Evolutionary conservation across 768 basidiomycete species (phyloP), one percentile per base, ranked within the genome.

Genomic region (Leucocoprinus birnbaumii): DNA sequence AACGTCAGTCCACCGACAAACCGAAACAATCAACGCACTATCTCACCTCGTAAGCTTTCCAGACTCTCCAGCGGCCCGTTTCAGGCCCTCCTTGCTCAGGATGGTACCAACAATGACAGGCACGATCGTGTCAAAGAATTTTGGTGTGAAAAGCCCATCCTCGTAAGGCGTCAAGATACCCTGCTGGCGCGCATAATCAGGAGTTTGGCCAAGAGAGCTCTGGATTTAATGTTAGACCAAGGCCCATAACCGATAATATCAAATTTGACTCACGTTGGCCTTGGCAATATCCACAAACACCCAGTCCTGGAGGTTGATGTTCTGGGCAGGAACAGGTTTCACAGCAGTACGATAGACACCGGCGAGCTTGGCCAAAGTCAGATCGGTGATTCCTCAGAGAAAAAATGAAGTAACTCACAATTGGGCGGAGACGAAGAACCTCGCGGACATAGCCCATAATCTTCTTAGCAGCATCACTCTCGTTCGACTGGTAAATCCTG

Each of bases 381-480:
- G 19, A 46, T 41, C 44, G 40, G 1, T 3, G 55, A n/a, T 48
- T 26, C 34, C 24, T 18, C 26, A 18, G 13, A 34, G n/a, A 19
- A 35, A n/a, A 3, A 14, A 58, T 10, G 44, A 48, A 44, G 37
- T 2, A 61, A 51, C 47, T 73, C 72, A 61, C 71, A 63, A 51
- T 42, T 7, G 54, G 75, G 70, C 22, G 73, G 74, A 61, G 57
- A 76, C 77, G 63, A 46, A 85, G 66, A 13, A 82, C 83, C 55
- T 76, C 75, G 54, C 71, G 68, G 18, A 82, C 69, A 59, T 77
- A 78, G 4, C 26, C 62, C 71, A 79, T 72, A 27, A 82, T 57
- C 49, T 69, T 68, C 3, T 53, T 55, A 14, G 51, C 48, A 13
- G 60, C 64, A 34, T 70, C 63, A 3, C 62, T 57, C 5, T 63